Conservation (phyloP, 1,284 basidiomycete genomes). For the Vanrija pseudolonga region DNA sequence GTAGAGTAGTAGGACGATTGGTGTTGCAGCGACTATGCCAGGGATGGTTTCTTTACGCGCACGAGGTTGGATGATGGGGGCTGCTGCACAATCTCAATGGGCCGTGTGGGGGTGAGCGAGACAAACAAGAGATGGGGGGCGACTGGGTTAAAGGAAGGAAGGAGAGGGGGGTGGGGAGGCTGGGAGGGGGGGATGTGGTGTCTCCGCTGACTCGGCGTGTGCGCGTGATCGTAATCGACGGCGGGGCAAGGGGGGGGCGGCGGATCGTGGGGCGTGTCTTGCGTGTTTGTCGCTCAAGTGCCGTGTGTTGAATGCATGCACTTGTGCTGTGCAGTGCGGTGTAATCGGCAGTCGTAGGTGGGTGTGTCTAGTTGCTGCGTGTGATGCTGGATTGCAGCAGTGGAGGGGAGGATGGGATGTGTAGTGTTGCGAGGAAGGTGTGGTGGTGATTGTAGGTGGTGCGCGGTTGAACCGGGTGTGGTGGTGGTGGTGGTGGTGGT, state of each 20-base stretch:
- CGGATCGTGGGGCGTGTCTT: too few relatives aligned
- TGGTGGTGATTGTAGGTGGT: neutral
- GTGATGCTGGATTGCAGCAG: too few relatives aligned
- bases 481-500: too few relatives aligned
- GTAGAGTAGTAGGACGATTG: neutral
- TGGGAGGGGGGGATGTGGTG: neutral
- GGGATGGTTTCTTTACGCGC: too few relatives aligned
- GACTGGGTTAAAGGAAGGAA: neutral
- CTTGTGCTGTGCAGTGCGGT: neutral
- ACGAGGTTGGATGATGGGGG: too few relatives aligned
- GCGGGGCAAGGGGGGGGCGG: neutral
- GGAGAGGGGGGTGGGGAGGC: neutral
- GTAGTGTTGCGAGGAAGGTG: neutral
- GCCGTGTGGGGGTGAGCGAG: neutral
- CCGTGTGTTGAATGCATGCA: neutral
- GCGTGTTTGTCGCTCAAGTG: neutral
- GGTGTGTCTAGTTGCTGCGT: too few relatives aligned
- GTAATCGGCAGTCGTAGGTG: too few relatives aligned
- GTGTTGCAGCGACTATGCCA: neutral
- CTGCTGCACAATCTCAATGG: too few relatives aligned
- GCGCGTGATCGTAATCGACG: too few relatives aligned
- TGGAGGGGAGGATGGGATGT: too few relatives aligned
- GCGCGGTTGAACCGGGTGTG: too few relatives aligned
- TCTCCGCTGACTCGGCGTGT: too few relatives aligned
- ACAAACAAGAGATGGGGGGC: neutral